These are phyloP conservation scores for Stagonosporopsis vannaccii DNA, from an alignment of 2,329 filamentous ascomycete species.

Conservation along the genomic window DNA sequence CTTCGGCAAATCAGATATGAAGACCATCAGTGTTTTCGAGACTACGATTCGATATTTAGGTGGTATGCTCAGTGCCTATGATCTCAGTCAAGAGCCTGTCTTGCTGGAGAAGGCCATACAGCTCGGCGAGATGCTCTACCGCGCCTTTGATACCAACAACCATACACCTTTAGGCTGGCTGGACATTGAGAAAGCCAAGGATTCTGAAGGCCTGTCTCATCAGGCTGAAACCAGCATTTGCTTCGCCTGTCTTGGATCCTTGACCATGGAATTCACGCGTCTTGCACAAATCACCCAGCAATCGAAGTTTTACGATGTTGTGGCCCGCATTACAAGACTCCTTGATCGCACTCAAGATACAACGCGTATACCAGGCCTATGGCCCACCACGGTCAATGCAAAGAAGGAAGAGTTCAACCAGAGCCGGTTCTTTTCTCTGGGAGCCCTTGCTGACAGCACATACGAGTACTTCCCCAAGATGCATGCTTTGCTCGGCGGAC, in stretches of 20 bases:
- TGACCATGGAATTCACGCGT: slow-evolving; percentile 52
- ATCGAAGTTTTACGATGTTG: slow-evolving; percentile 48
- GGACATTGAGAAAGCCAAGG: slow-evolving; percentile 47
- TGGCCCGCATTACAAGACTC: slow-evolving; percentile 42
- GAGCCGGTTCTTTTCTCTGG: slow-evolving; percentile 43
- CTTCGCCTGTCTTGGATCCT: slow-evolving; percentile 56
- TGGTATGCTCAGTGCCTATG: slow-evolving; percentile 48
- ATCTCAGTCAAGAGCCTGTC: slow-evolving; percentile 44
- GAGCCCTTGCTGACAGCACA: slow-evolving; percentile 48
- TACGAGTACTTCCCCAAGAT: slow-evolving; percentile 52
- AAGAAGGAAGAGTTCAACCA: slow-evolving; percentile 36
- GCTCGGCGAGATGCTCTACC: slow-evolving; percentile 54
- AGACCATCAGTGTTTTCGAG: slow-evolving; percentile 59
- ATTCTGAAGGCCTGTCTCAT: slow-evolving; percentile 33
- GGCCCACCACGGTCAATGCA: slow-evolving; percentile 51
- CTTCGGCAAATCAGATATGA: slow-evolving; percentile 50
- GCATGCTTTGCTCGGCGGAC: slow-evolving; percentile 52
- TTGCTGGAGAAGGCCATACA: slow-evolving; percentile 49
- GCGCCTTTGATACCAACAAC: slow-evolving; percentile 57
- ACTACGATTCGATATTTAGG: slow-evolving; percentile 56
- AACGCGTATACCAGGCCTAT: slow-evolving; percentile 47
- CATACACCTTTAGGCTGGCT: slow-evolving; percentile 56
- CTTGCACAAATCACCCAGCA: slow-evolving; percentile 47
- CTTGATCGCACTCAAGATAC: slow-evolving; percentile 41
- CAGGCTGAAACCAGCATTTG: slow-evolving; percentile 51